phyloP scores from a whole-genome alignment of 1,139 yeast species.

The Entelexis sorbosivorans region DNA sequence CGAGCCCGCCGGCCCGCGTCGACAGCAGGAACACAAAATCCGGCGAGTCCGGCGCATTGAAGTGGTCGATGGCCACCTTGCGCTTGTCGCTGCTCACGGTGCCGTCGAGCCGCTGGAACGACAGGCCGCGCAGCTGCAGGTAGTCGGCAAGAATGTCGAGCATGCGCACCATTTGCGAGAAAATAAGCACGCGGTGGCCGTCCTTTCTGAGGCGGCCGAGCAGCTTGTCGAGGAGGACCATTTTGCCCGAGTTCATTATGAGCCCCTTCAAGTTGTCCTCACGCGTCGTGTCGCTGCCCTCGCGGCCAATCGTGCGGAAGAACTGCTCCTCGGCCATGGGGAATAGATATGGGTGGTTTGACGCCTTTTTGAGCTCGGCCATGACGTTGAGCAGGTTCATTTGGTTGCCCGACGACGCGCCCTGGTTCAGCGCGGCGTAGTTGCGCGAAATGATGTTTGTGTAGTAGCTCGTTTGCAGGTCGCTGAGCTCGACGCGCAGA shows the following conservation, averaged over 20 bases:
- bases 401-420: slow-evolving; percentile 63
- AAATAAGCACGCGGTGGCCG: slow-evolving; percentile 90
- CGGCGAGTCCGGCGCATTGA: slow-evolving; percentile 83
- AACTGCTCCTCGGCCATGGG: slow-evolving; percentile 88
- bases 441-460: slow-evolving; percentile 85
- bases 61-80: slow-evolving; percentile 90
- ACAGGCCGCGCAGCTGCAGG: slow-evolving; percentile 75
- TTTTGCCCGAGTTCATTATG: slow-evolving; percentile 96
- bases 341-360: slow-evolving; percentile 91
- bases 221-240: slow-evolving; percentile 87
- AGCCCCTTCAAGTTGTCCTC: slow-evolving; percentile 79
- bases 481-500: slow-evolving; percentile 86
- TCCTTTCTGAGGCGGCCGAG: slow-evolving; percentile 75
- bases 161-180: slow-evolving; percentile 95
- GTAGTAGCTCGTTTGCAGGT: slow-evolving; percentile 88
- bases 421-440: slow-evolving; percentile 82
- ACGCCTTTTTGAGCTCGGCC: slow-evolving; percentile 93
- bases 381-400: slow-evolving; percentile 79
- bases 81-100: slow-evolving; percentile 91
- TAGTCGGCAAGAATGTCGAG: slow-evolving; percentile 93
- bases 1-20: slow-evolving; percentile 98
- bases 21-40: slow-evolving; percentile 86
- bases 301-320: slow-evolving; percentile 41
- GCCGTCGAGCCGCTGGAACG: slow-evolving; percentile 91
- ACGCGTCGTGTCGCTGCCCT: slow-evolving; percentile 38